Evolutionary conservation across 169 alveolate species (phyloP), one percentile per base, ranked within the genome.

Genomic region (Eimeria tenella): DNA sequence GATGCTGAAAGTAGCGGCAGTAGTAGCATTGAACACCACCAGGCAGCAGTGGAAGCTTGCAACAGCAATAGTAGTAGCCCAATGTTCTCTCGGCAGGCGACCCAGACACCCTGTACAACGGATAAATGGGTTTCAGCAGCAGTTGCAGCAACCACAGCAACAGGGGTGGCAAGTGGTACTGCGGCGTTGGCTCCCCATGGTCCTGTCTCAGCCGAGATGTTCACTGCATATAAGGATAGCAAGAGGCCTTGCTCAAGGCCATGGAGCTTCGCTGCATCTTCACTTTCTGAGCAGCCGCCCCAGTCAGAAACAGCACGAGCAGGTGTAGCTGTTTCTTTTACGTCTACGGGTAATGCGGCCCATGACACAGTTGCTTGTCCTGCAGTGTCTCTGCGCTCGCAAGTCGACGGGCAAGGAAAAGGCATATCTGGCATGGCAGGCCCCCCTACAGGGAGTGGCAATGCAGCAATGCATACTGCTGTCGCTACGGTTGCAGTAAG

Each of bases 211-310:
- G 81, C 10, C 65, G 91, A 83, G 31, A 49, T 21, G 17, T 31
- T 15, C 49, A 82, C 60, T 11, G 23, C 75, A 11, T 82, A 77
- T 62, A 42, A 49, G 50, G 53, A 42, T 50, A 83, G 91, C 91
- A 83, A 83, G 91, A 83, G 77, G 79, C 91, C 91, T 13, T 83
- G 91, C 53, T 62, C 91, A 17, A 83, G 77, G 91, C 91, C 91
- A 10, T 62, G 79, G 91, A 31, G 63, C 52, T 83, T 42, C 23
- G 77, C 68, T 10, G 68, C 91, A 4, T 52, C 91, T 62, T 62
- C 56, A 13, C 50, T 62, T 83, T 25, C 91, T 31, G 60, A 42
- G 52, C 91, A 62, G 53, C 79, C 10, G 77, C 21, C 42, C 3
- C 5, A 73, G 13, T 3, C 89, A 25, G 74, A 53, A 21, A 23